Percentiles rank a stretch among this genome's conserved stretches.
Conservation (phyloP, 1,139 yeast species). For the Torulaspora globosa region DNA sequence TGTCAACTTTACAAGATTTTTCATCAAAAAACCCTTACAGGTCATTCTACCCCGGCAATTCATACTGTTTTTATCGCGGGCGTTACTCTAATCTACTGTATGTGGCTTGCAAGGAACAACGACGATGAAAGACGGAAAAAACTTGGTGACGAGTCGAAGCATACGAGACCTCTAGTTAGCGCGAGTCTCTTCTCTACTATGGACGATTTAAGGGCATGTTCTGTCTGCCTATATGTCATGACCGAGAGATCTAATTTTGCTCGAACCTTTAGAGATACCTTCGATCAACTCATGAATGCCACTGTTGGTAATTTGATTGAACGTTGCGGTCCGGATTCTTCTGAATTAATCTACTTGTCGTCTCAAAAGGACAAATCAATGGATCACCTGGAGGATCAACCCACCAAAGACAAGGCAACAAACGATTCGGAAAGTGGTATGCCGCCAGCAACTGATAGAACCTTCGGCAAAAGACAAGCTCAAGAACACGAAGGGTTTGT, state of each 20-base stretch:
- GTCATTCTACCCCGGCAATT: constrained; percentile 58
- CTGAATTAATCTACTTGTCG: constrained; percentile 43
- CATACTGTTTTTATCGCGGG: constrained; percentile 63
- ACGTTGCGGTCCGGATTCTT: constrained; percentile 54
- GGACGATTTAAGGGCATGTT: constrained; percentile 57
- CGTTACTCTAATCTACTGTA: constrained; percentile 54
- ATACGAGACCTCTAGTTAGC: constrained; percentile 51
- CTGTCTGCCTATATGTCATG: constrained; percentile 55
- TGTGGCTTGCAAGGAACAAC: constrained; percentile 56
- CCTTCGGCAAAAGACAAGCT: constrained; percentile 36
- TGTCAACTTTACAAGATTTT: constrained; percentile 55
- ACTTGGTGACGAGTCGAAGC: constrained; percentile 50
- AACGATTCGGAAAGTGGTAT: constrained; percentile 41
- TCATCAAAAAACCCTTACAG: constrained; percentile 53
- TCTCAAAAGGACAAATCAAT: constrained; percentile 7
- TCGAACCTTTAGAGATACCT: constrained; percentile 53
- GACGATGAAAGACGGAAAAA: constrained; percentile 47
- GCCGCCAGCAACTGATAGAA: constrained; percentile 53
- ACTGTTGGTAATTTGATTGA: constrained; percentile 52
- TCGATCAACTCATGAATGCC: constrained; percentile 56
- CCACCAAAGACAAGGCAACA: constrained; percentile 1
- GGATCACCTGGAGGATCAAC: constrained; percentile 3
- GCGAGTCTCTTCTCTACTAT: constrained; percentile 48
- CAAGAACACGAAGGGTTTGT: constrained; percentile 34
- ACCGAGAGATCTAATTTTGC: constrained; percentile 60